phyloP scores from a whole-genome alignment of 306 rosid species.

The Senna tora region DNA sequence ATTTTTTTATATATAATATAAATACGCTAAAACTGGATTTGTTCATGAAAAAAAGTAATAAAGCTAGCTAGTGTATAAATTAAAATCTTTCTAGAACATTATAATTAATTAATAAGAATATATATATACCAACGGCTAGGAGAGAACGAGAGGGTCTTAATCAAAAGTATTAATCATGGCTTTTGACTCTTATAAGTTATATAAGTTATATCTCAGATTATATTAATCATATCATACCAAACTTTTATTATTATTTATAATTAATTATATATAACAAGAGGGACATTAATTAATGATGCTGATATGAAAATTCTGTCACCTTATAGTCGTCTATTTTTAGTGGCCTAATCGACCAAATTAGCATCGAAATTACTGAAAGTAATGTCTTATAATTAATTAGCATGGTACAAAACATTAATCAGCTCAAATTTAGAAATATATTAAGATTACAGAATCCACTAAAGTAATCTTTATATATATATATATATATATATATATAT shows the following conservation, averaged over 20 bases:
- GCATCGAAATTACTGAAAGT: not conserved
- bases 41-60: not conserved
- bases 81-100: not conserved
- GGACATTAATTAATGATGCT: not conserved
- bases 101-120: not conserved
- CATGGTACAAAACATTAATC: too few relatives aligned
- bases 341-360: slow-evolving; percentile 25
- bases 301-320: not conserved
- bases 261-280: not conserved
- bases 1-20: too few relatives aligned
- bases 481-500: too few relatives aligned
- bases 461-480: too few relatives aligned
- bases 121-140: slow-evolving; percentile 23
- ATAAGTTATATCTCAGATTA: too few relatives aligned
- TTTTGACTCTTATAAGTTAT: too few relatives aligned
- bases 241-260: not conserved
- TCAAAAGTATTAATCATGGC: slow-evolving; percentile 9
- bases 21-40: too few relatives aligned
- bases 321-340: slow-evolving; percentile 1
- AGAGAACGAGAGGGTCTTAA: slow-evolving; percentile 10
- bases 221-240: not conserved
- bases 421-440: too few relatives aligned
- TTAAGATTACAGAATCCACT: too few relatives aligned
- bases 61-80: too few relatives aligned
- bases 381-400: too few relatives aligned